These are phyloP conservation scores for Apophysomyces elegans DNA, from an alignment of 371 early-diverging fungal species.

Conservation along the genomic window DNA sequence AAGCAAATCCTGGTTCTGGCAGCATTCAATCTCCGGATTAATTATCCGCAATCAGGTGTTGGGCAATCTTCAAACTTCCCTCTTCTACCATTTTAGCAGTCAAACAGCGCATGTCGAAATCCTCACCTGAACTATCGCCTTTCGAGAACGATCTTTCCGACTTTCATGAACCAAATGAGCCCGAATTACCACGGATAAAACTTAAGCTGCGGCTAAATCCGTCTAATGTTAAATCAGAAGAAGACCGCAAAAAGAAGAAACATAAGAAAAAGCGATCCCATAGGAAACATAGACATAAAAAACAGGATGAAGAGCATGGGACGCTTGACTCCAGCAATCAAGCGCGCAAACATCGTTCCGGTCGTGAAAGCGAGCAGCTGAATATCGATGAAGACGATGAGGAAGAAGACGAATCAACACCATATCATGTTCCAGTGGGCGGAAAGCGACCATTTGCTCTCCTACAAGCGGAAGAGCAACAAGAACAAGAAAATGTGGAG, in stretches of 20 bases:
- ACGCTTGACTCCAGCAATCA: conserved; percentile 14
- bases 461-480: conserved; percentile 30
- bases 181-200: conserved; percentile 32
- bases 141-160: conserved; percentile 27
- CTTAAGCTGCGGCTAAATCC: conserved; percentile 45
- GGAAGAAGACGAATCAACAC: conserved; percentile 7
- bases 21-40: too few relatives aligned
- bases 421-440: conserved; percentile 23
- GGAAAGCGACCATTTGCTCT: conserved; percentile 36
- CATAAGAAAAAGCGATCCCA: conserved; percentile 48
- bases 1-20: too few relatives aligned
- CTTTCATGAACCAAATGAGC: conserved; percentile 22
- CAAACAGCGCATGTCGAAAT: conserved; percentile 28
- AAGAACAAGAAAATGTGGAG: conserved; percentile 14
- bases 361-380: conserved; percentile 24
- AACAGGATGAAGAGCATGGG: conserved; percentile 22
- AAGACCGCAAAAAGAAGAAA: conserved; percentile 34
- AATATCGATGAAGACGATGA: conserved; percentile 26
- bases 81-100: not conserved
- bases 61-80: too few relatives aligned
- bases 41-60: too few relatives aligned
- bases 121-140: conserved; percentile 40
- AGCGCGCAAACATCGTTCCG: not conserved
- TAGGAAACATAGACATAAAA: conserved; percentile 39
- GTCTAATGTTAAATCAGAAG: conserved; percentile 11